Conservation (phyloP, 345 rosid species). For the Brassica nigra region DNA sequence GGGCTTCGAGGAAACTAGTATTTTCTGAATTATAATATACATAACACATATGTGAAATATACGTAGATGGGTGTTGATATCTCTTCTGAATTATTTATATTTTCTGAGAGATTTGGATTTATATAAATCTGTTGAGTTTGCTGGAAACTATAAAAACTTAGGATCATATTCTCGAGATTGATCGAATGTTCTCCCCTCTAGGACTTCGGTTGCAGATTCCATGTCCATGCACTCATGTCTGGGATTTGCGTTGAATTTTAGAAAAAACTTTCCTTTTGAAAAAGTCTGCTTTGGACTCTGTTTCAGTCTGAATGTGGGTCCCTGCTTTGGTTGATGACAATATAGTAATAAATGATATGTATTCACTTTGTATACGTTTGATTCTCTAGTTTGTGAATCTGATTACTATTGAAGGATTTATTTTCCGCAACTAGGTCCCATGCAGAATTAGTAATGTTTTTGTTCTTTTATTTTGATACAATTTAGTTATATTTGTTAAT, state of each 20-base stretch:
- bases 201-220: background rate
- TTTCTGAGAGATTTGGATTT: background rate
- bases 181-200: background rate
- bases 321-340: conserved; percentile 2
- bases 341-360: too few relatives aligned
- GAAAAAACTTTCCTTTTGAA: conserved; percentile 22
- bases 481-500: conserved; percentile 27
- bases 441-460: background rate
- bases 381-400: background rate
- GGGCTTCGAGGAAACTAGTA: too few relatives aligned
- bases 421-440: background rate
- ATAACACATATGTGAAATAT: too few relatives aligned
- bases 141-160: background rate
- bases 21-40: background rate
- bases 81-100: background rate
- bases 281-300: background rate
- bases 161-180: conserved; percentile 14
- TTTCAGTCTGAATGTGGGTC: conserved; percentile 19
- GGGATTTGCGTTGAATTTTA: conserved; percentile 1
- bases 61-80: background rate
- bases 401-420: background rate
- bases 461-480: background rate
- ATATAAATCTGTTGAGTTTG: background rate
- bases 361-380: background rate
- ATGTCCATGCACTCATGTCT: background rate